Percentiles rank a stretch among this genome's conserved stretches.
phyloP scores from a whole-genome alignment of 306 rosid genomes.

The Lathyrus tuberosus region DNA sequence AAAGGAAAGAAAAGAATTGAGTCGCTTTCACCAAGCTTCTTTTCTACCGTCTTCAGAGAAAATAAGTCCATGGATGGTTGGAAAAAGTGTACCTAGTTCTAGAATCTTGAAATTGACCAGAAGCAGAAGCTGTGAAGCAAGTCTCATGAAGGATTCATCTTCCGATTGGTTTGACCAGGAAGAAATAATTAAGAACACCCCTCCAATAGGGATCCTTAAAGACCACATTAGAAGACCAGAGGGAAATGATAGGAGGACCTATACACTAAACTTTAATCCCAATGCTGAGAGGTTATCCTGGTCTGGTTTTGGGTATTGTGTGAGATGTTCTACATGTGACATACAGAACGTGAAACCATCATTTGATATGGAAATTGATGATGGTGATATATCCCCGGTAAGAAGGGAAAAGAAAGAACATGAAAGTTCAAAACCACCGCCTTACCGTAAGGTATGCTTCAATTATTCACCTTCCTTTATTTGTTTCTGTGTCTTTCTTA shows the following conservation, averaged over 20 bases:
- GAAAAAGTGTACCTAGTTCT: slow-evolving; percentile 41
- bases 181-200: slow-evolving; percentile 55
- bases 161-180: slow-evolving; percentile 57
- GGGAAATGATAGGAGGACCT: slow-evolving; percentile 46
- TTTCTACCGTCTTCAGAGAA: slow-evolving; percentile 47
- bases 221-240: slow-evolving; percentile 52
- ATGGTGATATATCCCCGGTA: slow-evolving; percentile 37
- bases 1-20: slow-evolving; percentile 47
- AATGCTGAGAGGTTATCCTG: slow-evolving; percentile 47
- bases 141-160: slow-evolving; percentile 53
- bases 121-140: slow-evolving; percentile 83
- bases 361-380: slow-evolving; percentile 31
- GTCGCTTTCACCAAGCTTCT: slow-evolving; percentile 41
- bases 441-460: slow-evolving; percentile 57
- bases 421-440: slow-evolving; percentile 41
- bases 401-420: slow-evolving; percentile 36
- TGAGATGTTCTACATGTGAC: slow-evolving; percentile 35
- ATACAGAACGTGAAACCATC: slow-evolving; percentile 36
- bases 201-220: slow-evolving; percentile 50
- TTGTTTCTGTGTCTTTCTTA: slow-evolving; percentile 10
- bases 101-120: slow-evolving; percentile 51
- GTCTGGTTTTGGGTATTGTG: slow-evolving; percentile 53
- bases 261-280: slow-evolving; percentile 44
- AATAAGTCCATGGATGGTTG: slow-evolving; percentile 47
- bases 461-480: slow-evolving; percentile 4